These are phyloP conservation scores for Lycium ferocissimum DNA, from an alignment of 257 asterid species.

Conservation along the genomic window DNA sequence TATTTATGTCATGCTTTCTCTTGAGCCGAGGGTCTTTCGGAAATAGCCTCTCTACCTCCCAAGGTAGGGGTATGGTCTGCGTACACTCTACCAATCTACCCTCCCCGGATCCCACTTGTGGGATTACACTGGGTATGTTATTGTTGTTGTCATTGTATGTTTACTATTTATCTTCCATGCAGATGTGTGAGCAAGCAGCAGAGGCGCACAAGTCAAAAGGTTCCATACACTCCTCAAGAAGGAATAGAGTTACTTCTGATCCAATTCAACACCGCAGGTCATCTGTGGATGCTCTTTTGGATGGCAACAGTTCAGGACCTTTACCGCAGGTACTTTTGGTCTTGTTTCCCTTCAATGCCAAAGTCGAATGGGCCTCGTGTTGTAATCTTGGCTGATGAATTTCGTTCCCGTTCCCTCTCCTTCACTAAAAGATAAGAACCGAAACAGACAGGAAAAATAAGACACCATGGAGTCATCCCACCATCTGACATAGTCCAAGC, in stretches of 20 bases:
- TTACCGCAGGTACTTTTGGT: constrained; percentile 62
- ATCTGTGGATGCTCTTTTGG: constrained; percentile 90
- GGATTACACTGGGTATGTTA: too few relatives aligned
- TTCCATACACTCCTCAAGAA: constrained; percentile 72
- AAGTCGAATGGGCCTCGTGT: neutral
- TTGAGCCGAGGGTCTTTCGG: too few relatives aligned
- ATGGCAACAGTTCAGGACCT: constrained; percentile 53
- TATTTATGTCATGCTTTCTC: neutral
- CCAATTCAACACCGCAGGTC: constrained; percentile 75
- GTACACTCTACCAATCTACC: too few relatives aligned
- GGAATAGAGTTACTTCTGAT: constrained; percentile 69
- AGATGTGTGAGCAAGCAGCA: constrained; percentile 99
- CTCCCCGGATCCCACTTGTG: too few relatives aligned
- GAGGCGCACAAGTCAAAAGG: constrained; percentile 99
- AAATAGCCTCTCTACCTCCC: too few relatives aligned
- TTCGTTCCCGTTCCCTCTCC: constrained; percentile 6
- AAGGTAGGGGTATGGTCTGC: too few relatives aligned
- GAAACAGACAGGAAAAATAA: neutral
- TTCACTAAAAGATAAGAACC: neutral
- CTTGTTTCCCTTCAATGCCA: neutral
- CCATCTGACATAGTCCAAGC: constrained; percentile 13
- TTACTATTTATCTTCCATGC: constrained; percentile 37
- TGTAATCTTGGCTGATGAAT: constrained; percentile 3
- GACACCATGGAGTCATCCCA: constrained; percentile 5
- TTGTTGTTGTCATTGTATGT: neutral